Conservation (phyloP, 805 yeast genomes). For the Saccharomycopsis synnaedendra region DNA sequence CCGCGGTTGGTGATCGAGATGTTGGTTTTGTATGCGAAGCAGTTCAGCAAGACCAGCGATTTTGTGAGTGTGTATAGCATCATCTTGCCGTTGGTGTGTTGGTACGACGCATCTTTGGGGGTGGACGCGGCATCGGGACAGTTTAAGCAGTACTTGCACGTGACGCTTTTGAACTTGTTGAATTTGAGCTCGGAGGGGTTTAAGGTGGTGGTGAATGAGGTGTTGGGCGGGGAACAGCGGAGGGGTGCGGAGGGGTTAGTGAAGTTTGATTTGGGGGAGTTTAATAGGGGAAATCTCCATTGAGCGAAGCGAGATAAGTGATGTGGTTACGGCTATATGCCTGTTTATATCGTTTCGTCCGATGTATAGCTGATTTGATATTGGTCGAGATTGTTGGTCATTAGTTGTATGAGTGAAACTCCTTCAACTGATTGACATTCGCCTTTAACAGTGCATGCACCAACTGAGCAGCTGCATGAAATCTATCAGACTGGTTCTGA, state of each 20-base stretch:
- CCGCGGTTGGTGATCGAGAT: conserved; percentile 37
- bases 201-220: conserved; percentile 32
- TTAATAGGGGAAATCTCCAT: neutral
- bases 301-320: too few relatives aligned
- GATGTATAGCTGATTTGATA: too few relatives aligned
- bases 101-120: conserved; percentile 17
- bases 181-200: conserved; percentile 33
- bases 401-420: too few relatives aligned
- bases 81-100: conserved; percentile 28
- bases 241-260: conserved; percentile 18
- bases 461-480: too few relatives aligned
- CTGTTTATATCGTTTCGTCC: too few relatives aligned
- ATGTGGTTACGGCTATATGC: too few relatives aligned
- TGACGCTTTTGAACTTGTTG: conserved; percentile 36
- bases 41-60: conserved; percentile 22
- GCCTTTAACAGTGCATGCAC: too few relatives aligned
- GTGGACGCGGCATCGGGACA: conserved; percentile 16
- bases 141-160: conserved; percentile 30
- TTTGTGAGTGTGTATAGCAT: conserved; percentile 20
- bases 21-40: conserved; percentile 33
- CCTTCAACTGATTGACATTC: too few relatives aligned
- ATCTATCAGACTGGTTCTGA: too few relatives aligned
- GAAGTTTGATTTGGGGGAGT: conserved; percentile 10
- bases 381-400: too few relatives aligned
- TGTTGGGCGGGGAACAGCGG: conserved; percentile 29